These are phyloP conservation scores for grape (Vitis vinifera) DNA, from an alignment of 164 flowering plant genomes.

Conservation along the genomic window DNA sequence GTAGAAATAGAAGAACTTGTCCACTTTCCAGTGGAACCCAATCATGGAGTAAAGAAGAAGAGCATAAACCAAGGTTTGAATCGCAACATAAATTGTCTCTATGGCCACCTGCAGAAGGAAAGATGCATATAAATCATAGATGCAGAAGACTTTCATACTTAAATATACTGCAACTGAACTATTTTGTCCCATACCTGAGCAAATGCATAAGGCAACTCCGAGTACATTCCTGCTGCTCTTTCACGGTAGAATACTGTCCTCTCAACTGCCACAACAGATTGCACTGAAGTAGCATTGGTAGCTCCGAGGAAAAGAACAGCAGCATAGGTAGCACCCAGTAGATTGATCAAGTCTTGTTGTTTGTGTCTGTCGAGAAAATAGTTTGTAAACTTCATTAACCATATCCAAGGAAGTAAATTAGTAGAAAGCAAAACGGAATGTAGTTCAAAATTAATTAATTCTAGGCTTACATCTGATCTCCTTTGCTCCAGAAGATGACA, in stretches of 20 bases:
- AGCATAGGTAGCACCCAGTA: conserved; percentile 57
- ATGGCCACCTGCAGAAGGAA: conserved; percentile 40
- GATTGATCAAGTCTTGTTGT: conserved; percentile 54
- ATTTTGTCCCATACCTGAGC: too few relatives aligned
- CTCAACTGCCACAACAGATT: too few relatives aligned
- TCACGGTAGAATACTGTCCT: too few relatives aligned
- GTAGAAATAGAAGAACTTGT: conserved; percentile 45
- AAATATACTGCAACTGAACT: too few relatives aligned
- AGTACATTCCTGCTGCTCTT: conserved; percentile 3
- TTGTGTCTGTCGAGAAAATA: conserved; percentile 27
- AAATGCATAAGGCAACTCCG: too few relatives aligned
- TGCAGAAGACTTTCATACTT: too few relatives aligned
- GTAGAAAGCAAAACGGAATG: background rate
- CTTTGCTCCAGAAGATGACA: conserved; percentile 54
- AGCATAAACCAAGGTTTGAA: too few relatives aligned
- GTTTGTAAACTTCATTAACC: too few relatives aligned
- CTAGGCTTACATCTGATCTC: conserved; percentile 40
- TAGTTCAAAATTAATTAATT: background rate
- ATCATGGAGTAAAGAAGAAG: too few relatives aligned
- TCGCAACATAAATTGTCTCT: conserved; percentile 30
- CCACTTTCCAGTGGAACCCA: conserved; percentile 37
- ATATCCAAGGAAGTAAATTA: too few relatives aligned
- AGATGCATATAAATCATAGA: too few relatives aligned
- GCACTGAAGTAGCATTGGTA: conserved; percentile 26
- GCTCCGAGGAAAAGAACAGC: conserved; percentile 54